Base-by-base conservation (phyloP, 139 green algal species). In the Chlorella sp. region DNA sequence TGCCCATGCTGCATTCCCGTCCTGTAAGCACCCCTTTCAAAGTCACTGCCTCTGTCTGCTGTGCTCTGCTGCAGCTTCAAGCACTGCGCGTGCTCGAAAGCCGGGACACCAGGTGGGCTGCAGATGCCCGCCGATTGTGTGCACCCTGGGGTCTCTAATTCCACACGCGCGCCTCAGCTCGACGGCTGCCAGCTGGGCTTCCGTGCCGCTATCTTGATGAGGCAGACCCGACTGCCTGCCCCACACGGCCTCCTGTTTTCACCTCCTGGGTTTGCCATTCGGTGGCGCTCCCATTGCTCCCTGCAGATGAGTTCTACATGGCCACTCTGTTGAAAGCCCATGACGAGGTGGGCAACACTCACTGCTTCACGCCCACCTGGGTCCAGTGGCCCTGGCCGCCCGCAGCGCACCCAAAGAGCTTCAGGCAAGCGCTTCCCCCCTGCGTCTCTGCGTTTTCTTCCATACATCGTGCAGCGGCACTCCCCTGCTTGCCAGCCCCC, bases 261-360 rank as follows among this genome's bases (percentile, higher is more conserved):
- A n/a, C n/a, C n/a, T n/a, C n/a, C n/a, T n/a, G n/a, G n/a, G n/a
- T n/a, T n/a, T n/a, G n/a, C n/a, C n/a, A n/a, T n/a, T n/a, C n/a
- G n/a, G n/a, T n/a, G n/a, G n/a, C n/a, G n/a, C n/a, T n/a, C n/a
- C n/a, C n/a, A n/a, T n/a, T 40, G 16, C 21, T 24, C 26, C 39
- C 16, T 61, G 66, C 73, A 78, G 73, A 84, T 14, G 64, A 90
- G 75, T 88, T 91, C 68, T 93, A 91, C 73, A 40, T 93, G 34
- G 57, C 90, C 66, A 91, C 87, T 5, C 82, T 93, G 81, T 34
- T 93, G 37, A 39, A 28, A 30, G 28, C 28, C 21, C 69, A 78
- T 30, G 28, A 78, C 69, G 69, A 78, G 69, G 28, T 28, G 11
- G 3, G 28, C 69, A 39, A 9, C 69, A 78, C 69, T 28, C 69